Evolutionary conservation across 1,284 basidiomycete species (phyloP), one percentile per base, ranked within the genome.

Genomic region (Ustilago cynodontis): DNA sequence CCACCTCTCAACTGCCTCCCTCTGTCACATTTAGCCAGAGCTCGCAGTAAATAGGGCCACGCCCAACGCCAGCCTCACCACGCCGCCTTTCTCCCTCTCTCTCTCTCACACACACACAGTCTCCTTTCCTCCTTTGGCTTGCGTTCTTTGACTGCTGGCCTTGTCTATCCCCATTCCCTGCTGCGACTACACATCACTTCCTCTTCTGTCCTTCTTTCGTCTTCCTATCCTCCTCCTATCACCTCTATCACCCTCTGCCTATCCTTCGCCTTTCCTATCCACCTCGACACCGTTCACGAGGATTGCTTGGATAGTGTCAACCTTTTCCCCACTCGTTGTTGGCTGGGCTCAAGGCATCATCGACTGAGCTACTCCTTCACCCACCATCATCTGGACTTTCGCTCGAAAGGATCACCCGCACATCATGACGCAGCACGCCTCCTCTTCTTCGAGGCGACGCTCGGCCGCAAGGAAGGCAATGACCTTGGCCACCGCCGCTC

Each of bases 401-500:
- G 6, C 26, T 22, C 50, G 41, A 8, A 39, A 31, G 43, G 5
- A 47, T 26, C 14, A 16, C 37, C 14, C 28, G 13, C 47, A 41
- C 59, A 65, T 13, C 59, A 71, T 71, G 62, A 59, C 63, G 50
- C 55, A 58, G 37, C 43, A 57, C 13, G 33, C 66, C 55, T 49
- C 71, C 28, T 59, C 69, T 16, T 64, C 63, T 3, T 66, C 63
- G 62, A 59, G 62, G 60, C 62, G 65, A 18, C 43, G 61, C 37
- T 65, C 65, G 49, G 61, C 70, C 49, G 61, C 65, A 52, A 62
- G 54, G 53, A 74, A 55, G 62, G 68, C 51, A 4, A 35, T 63
- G 20, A n/a, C 65, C 47, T 20, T 74, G 41, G 61, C 70, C 13
- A 66, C 75, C 28, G 57, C 61, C 22, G 67, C 75, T 11, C 66